Base-by-base conservation (phyloP, 768 basidiomycete species). In the Serendipita sp. region DNA sequence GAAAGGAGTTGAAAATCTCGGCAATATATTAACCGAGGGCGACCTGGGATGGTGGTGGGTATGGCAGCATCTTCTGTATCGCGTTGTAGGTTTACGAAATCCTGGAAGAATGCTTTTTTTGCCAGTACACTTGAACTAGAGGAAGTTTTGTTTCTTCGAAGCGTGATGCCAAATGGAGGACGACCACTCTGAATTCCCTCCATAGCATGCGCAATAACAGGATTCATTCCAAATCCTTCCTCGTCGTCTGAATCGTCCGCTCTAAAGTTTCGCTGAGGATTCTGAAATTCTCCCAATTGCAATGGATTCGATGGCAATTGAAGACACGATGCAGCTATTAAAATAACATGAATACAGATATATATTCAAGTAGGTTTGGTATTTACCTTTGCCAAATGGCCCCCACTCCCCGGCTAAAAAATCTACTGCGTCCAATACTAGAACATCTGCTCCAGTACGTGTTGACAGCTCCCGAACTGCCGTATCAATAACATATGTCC, bases 371-470 rank as follows among this genome's bases (percentile, higher is more conserved):
- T 7, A 16, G 28, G 28, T 36, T n/a, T 30, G 4, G 28, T 2
- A 66, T 65, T 48, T 58, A 69, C 74, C 69, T 65, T 70, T 68
- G 32, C 92, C 91, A 72, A 91, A 91, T 18, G 80, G 78, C 2
- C 92, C 92, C 78, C 85, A 88, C 73, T 90, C 86, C n/a, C 91
- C 90, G 2, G 91, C 85, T 38, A 88, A 91, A 18, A 95, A 77
- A 66, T 93, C 88, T 7, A 86, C 83, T 2, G 86, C 78, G 75
- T 97, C 93, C 60, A 97, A 71, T 13, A 92, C 82, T 7, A 94
- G 78, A 10, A 96, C 85, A 67, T 96, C 94, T 18, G 91, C 82
- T 32, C 81, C 83, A 2, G 85, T 83, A 63, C 80, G 79, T 56
- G 81, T 79, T 3, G 89, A 91, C 67, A 94, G 75, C 71, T 90